Base-by-base conservation (phyloP, 2,329 filamentous ascomycete species). In the Penicillium italicum region DNA sequence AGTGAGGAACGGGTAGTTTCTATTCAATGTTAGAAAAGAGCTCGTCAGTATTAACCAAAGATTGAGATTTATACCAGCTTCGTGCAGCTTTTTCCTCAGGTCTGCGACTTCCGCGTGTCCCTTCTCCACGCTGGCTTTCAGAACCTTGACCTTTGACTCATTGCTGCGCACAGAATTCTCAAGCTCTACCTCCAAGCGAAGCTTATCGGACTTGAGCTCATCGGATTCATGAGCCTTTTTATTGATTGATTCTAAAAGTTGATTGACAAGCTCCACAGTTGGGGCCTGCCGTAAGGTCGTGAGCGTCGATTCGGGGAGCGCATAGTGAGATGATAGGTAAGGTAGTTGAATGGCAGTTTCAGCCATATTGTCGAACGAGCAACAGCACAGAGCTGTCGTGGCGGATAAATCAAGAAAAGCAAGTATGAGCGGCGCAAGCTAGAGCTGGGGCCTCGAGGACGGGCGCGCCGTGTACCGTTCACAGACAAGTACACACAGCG, bases 121-220 rank as follows among this genome's bases (percentile, higher is more conserved):
- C 72, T 93, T 93, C 59, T 95, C 91, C 42, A 91, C 83, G 1
- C 88, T 89, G 6, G 83, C 81, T 75, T 94, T 96, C 71, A 94
- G 85, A 9, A 86, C 84, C 69, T 93, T 90, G 62, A 87, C 86
- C 74, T 91, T 89, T 24, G 88, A 85, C 70, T 97, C 93, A 57
- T 88, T 87, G 62, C 84, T 89, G 65, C 91, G 87, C 45, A 96
- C 87, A 18, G 88, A 88, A 73, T 91, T 94, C 73, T 99, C 94
- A 8, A 97, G 83, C 77, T 97, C 92, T 42, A 99, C 94, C 67
- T 96, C 91, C 43, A 90, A 79, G 63, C 90, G 87, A 42, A 97
- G 82, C 76, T 97, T 97, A 62, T 96, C 90, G 10, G 93, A 87
- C 66, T 88, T 90, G 38, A 96, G 77, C 37, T 86, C 83, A 70